These are phyloP conservation scores for Entonaema liquescens DNA, from an alignment of 495 filamentous ascomycete genomes.

Conservation along the genomic window DNA sequence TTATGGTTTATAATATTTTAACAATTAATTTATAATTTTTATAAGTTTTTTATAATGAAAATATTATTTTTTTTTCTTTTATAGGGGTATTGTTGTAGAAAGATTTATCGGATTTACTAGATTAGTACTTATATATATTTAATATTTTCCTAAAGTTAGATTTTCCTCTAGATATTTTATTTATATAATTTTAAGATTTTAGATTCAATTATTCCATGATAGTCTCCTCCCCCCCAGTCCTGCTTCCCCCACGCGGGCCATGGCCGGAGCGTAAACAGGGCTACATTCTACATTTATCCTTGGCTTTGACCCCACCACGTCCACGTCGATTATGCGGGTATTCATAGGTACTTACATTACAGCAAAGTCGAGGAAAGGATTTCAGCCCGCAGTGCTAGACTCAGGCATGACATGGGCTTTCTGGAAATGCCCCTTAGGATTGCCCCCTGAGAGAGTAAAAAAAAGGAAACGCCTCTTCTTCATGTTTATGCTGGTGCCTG, in stretches of 20 bases:
- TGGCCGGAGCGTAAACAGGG: constrained; percentile 32
- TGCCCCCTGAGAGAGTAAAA: no score
- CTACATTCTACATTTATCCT: constrained; percentile 3
- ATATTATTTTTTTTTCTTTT: background rate
- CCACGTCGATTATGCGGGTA: constrained; percentile 13
- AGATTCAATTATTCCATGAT: no score
- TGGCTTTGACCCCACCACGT: constrained; percentile 22
- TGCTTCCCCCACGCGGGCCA: constrained; percentile 33
- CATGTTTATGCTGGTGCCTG: background rate
- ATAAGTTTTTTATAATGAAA: no score
- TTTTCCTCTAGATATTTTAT: no score
- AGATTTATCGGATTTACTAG: no score
- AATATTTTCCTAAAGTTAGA: no score
- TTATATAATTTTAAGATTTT: no score
- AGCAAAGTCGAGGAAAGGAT: background rate
- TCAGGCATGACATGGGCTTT: background rate
- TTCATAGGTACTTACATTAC: background rate
- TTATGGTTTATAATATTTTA: no score
- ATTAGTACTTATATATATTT: no score
- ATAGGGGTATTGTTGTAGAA: no score
- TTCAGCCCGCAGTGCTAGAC: background rate
- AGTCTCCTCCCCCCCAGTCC: constrained; percentile 17
- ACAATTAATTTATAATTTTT: no score
- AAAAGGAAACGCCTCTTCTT: background rate
- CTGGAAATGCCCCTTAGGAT: background rate